Conservation (phyloP, 169 alveolate genomes). For the Cystoisospora suis region DNA sequence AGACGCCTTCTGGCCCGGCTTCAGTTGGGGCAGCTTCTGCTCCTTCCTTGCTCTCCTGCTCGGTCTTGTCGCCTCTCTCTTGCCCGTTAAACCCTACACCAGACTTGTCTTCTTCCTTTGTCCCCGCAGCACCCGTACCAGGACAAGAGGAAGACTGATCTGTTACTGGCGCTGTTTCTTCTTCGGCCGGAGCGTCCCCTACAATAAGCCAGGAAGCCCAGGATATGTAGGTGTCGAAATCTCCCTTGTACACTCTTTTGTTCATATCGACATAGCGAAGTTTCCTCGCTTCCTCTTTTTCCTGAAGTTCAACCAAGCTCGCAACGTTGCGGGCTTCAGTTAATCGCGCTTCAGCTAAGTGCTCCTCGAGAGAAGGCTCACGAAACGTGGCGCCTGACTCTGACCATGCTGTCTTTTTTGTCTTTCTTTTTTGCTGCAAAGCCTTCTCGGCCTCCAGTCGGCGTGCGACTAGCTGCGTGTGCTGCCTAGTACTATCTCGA, state of each 20-base stretch:
- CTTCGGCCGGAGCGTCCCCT: slow-evolving; percentile 8
- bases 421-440: not conserved
- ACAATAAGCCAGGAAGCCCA: slow-evolving; percentile 53
- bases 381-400: not conserved
- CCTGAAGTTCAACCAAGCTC: slow-evolving; percentile 72
- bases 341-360: slow-evolving; percentile 78
- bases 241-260: slow-evolving; percentile 25
- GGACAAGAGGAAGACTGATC: no score
- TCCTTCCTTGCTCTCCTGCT: not conserved
- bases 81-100: not conserved
- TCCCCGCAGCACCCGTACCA: no score
- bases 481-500: slow-evolving; percentile 22
- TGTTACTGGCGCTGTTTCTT: no score
- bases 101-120: not conserved
- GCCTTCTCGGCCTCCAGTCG: slow-evolving; percentile 37
- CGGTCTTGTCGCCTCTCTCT: not conserved
- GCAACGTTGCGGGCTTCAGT: slow-evolving; percentile 79
- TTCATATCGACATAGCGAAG: slow-evolving; percentile 5
- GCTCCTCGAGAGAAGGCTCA: slow-evolving; percentile 79
- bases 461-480: not conserved
- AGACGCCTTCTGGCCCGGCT: not conserved
- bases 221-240: slow-evolving; percentile 22
- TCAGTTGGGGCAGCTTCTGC: not conserved
- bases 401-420: not conserved
- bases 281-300: slow-evolving; percentile 25